Conservation (phyloP, 2,329 filamentous ascomycete genomes). For the Calonectria henricotiae region DNA sequence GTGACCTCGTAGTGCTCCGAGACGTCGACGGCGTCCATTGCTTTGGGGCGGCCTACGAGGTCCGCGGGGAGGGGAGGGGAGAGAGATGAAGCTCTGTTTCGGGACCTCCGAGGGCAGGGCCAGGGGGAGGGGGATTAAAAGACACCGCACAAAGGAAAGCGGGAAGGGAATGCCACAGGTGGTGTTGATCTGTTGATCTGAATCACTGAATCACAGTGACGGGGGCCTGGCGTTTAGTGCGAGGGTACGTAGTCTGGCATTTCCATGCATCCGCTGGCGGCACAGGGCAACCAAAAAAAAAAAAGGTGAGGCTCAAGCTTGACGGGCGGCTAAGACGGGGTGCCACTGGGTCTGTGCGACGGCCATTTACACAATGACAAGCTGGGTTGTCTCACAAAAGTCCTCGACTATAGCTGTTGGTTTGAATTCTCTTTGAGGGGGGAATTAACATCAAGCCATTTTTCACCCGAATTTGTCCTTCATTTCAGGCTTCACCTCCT, state of each 20-base stretch:
- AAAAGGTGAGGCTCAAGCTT: constrained; percentile 37
- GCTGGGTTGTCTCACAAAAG: constrained; percentile 21
- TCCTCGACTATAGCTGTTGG: background rate
- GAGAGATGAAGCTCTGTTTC: constrained; percentile 13
- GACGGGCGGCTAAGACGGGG: constrained; percentile 30
- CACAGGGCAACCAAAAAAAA: background rate
- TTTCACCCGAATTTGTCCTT: background rate
- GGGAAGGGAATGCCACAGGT: background rate
- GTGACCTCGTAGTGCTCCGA: constrained; percentile 75
- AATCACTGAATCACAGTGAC: constrained; percentile 11
- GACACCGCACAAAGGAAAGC: background rate
- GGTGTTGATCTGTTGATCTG: constrained; percentile 20
- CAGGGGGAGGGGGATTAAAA: background rate
- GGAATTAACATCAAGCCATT: background rate
- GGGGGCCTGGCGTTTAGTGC: background rate
- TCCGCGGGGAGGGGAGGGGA: constrained; percentile 34
- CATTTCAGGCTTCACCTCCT: background rate
- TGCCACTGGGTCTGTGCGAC: constrained; percentile 27
- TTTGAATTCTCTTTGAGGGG: too few species aligned
- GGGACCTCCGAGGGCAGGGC: background rate
- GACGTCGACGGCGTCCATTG: constrained; percentile 71
- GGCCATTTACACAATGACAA: constrained; percentile 7
- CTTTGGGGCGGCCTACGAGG: constrained; percentile 56
- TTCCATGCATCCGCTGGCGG: background rate
- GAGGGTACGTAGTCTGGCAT: constrained; percentile 11